These are phyloP conservation scores for Lycium barbarum DNA, from an alignment of 257 asterid genomes.

Conservation along the genomic window DNA sequence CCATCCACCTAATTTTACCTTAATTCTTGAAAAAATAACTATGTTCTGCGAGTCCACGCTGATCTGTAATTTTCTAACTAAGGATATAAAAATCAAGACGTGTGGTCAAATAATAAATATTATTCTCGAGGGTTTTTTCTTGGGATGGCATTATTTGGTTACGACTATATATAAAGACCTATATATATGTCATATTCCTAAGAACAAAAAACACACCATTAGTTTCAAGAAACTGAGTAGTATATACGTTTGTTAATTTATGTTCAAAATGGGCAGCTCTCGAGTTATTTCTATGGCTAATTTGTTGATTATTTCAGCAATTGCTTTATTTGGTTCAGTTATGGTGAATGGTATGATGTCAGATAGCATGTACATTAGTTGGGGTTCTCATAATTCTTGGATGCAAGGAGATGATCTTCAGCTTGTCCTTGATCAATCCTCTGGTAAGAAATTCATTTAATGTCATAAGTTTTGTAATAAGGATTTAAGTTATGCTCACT, in stretches of 20 bases:
- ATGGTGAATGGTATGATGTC: constrained; percentile 29
- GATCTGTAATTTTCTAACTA: neutral
- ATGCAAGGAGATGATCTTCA: constrained; percentile 29
- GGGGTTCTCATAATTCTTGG: constrained; percentile 28
- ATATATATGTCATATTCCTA: neutral
- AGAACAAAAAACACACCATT: neutral
- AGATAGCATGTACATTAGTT: constrained; percentile 19
- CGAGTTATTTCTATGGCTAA: neutral
- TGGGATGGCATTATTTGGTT: neutral
- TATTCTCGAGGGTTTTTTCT: neutral
- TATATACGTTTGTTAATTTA: neutral
- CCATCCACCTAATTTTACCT: neutral
- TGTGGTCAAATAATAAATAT: neutral
- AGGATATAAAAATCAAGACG: neutral
- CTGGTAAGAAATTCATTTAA: neutral
- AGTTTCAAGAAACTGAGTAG: neutral
- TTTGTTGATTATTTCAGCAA: constrained; percentile 26
- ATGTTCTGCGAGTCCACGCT: neutral
- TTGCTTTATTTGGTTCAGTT: neutral
- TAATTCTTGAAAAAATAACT: neutral
- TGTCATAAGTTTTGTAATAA: too few relatives aligned
- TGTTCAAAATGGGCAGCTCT: constrained; percentile 15
- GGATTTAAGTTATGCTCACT: too few relatives aligned
- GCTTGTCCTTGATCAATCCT: constrained; percentile 23
- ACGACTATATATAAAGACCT: neutral